These are phyloP conservation scores for Eutypella sp. DNA, from an alignment of 2,329 filamentous ascomycete genomes.

Conservation along the genomic window DNA sequence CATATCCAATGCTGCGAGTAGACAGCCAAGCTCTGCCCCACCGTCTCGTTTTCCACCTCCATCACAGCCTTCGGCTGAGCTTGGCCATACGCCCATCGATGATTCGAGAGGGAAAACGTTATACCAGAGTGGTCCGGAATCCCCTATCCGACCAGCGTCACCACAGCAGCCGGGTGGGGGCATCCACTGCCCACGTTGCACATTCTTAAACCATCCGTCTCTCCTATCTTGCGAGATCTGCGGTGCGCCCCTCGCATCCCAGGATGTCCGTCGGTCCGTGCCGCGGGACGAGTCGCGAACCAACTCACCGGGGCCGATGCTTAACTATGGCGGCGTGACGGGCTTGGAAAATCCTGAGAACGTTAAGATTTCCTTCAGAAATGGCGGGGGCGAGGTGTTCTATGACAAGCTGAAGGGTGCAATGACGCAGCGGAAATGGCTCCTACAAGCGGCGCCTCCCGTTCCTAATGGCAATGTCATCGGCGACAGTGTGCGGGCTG, in stretches of 20 bases:
- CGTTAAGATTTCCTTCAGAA: constrained; percentile 88
- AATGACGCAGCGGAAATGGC: constrained; percentile 91
- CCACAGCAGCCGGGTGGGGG: constrained; percentile 14
- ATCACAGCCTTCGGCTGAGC: constrained; percentile 3
- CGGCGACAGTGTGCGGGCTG: constrained; percentile 31
- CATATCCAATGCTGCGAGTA: constrained; percentile 66
- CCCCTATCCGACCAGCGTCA: neutral
- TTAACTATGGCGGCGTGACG: constrained; percentile 36
- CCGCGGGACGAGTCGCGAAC: constrained; percentile 44
- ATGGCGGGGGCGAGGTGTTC: constrained; percentile 84
- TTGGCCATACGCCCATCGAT: no score
- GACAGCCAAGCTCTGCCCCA: constrained; percentile 16
- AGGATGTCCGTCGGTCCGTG: constrained; percentile 36
- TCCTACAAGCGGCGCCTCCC: constrained; percentile 83
- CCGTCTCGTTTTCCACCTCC: constrained; percentile 12
- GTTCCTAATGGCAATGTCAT: constrained; percentile 59
- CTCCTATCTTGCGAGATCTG: constrained; percentile 87
- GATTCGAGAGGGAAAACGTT: neutral
- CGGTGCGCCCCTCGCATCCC: constrained; percentile 65
- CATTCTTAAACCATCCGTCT: constrained; percentile 89
- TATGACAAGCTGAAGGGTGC: constrained; percentile 83
- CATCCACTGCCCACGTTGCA: constrained; percentile 79
- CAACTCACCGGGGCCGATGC: constrained; percentile 74
- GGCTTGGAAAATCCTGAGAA: constrained; percentile 60
- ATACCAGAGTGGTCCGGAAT: neutral